A percentile compares a stretch with the other conserved stretches of the same genome.
These are phyloP conservation scores for Paramyrothecium sp. DNA, from an alignment of 2,329 filamentous ascomycete genomes.

Conservation along the genomic window DNA sequence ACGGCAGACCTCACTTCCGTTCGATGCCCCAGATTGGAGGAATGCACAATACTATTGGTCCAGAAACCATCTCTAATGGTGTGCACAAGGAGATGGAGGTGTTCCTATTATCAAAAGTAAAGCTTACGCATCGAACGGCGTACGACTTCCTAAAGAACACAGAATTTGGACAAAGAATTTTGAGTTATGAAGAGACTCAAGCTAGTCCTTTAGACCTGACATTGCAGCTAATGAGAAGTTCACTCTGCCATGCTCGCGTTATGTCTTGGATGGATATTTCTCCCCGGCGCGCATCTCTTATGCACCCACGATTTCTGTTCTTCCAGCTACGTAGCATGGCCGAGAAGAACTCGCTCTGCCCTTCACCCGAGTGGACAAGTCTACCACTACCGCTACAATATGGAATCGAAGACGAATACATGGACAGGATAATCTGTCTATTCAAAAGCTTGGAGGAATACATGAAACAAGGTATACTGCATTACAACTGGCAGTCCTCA, in stretches of 20 bases:
- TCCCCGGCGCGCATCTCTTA: background rate
- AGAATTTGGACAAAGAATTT: background rate
- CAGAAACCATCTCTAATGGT: background rate
- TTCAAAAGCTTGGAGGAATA: background rate
- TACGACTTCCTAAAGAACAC: constrained; percentile 10
- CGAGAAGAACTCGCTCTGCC: no score
- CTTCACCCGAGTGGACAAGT: no score
- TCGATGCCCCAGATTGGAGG: background rate
- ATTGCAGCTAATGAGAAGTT: background rate
- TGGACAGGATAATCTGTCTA: background rate
- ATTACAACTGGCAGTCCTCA: background rate
- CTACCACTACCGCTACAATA: no score
- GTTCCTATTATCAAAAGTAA: background rate
- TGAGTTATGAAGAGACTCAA: background rate
- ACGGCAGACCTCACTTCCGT: background rate
- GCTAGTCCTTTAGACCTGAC: background rate
- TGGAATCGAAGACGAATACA: background rate
- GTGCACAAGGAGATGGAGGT: no score
- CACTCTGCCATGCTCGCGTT: background rate
- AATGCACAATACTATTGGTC: background rate
- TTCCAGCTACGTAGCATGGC: background rate
- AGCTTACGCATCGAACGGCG: constrained; percentile 9
- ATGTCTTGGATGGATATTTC: background rate
- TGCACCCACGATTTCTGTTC: background rate
- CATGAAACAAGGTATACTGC: background rate